Conservation (phyloP, 192 early-diverging fungal species). For the Geranomyces variabilis region DNA sequence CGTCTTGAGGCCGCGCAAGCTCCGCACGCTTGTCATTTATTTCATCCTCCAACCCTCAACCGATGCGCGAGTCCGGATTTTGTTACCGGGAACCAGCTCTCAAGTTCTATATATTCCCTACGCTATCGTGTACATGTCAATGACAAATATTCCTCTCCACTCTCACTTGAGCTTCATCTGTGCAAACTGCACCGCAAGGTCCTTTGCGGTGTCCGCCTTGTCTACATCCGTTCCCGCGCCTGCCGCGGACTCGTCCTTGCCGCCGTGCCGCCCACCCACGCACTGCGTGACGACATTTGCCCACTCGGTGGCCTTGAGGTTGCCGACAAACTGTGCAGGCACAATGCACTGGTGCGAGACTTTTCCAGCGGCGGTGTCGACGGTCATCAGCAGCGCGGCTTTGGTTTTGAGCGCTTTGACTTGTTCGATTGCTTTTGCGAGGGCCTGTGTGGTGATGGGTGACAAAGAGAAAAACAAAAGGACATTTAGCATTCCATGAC, state of each 20-base stretch:
- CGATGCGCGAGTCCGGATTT: no score
- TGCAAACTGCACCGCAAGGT: slow-evolving; percentile 75
- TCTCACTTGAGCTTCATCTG: neutral
- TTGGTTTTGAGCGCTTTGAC: slow-evolving; percentile 83
- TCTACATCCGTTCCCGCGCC: slow-evolving; percentile 76
- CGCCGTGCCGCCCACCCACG: slow-evolving; percentile 92
- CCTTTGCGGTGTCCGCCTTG: slow-evolving; percentile 74
- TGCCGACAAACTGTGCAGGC: slow-evolving; percentile 61
- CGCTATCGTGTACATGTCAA: no score
- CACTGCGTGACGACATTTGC: slow-evolving; percentile 78
- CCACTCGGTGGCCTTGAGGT: slow-evolving; percentile 92
- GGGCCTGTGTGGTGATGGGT: slow-evolving; percentile 45
- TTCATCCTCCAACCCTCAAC: no score
- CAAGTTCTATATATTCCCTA: no score
- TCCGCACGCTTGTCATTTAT: no score
- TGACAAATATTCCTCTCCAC: no score
- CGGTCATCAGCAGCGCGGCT: slow-evolving; percentile 83
- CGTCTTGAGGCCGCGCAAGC: no score
- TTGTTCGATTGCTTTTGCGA: slow-evolving; percentile 74
- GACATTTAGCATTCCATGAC: neutral
- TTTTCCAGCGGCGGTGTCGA: slow-evolving; percentile 67
- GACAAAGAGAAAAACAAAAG: neutral
- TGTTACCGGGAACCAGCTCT: no score
- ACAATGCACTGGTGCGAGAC: slow-evolving; percentile 86
- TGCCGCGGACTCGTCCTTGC: slow-evolving; percentile 92